A percentile compares a stretch with the other conserved stretches of the same genome.
These are phyloP conservation scores for Fusarium vanettenii DNA, from an alignment of 2,329 filamentous ascomycete species.

Conservation along the genomic window DNA sequence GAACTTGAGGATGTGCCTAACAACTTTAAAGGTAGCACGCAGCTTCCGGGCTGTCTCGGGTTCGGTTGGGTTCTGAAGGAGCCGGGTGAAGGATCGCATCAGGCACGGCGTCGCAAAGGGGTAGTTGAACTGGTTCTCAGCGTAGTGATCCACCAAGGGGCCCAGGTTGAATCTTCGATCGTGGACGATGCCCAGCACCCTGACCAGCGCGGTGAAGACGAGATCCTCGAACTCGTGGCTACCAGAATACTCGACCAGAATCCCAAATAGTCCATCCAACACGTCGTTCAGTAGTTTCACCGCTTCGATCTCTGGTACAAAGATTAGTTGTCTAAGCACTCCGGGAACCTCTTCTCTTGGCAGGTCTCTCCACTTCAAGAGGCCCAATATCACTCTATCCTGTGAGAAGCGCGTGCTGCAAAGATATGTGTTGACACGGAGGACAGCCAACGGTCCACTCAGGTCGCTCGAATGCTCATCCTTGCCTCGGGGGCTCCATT, in stretches of 20 bases:
- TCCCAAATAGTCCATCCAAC: constrained; percentile 90
- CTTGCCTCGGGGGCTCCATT: constrained; percentile 78
- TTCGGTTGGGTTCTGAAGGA: constrained; percentile 86
- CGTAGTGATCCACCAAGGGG: constrained; percentile 91
- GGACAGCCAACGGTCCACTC: constrained; percentile 81
- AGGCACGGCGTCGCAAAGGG: constrained; percentile 91
- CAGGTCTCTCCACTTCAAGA: constrained; percentile 88
- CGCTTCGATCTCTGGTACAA: constrained; percentile 96
- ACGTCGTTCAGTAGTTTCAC: constrained; percentile 93
- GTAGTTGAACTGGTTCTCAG: constrained; percentile 89
- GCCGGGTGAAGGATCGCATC: constrained; percentile 84
- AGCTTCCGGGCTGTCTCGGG: constrained; percentile 85
- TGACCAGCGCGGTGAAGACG: constrained; percentile 89
- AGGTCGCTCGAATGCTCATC: constrained; percentile 78
- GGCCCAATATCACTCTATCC: constrained; percentile 84
- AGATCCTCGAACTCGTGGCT: constrained; percentile 93
- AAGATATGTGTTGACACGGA: constrained; percentile 85
- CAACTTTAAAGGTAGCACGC: constrained; percentile 93
- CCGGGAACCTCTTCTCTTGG: constrained; percentile 77
- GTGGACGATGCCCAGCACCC: constrained; percentile 91
- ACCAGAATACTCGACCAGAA: constrained; percentile 89
- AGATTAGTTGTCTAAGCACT: constrained; percentile 84
- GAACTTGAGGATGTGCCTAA: constrained; percentile 92
- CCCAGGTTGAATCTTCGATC: constrained; percentile 93
- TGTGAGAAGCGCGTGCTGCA: constrained; percentile 97